These are phyloP conservation scores for Candolleomyces efflorescens DNA, from an alignment of 768 basidiomycete genomes.

Conservation along the genomic window DNA sequence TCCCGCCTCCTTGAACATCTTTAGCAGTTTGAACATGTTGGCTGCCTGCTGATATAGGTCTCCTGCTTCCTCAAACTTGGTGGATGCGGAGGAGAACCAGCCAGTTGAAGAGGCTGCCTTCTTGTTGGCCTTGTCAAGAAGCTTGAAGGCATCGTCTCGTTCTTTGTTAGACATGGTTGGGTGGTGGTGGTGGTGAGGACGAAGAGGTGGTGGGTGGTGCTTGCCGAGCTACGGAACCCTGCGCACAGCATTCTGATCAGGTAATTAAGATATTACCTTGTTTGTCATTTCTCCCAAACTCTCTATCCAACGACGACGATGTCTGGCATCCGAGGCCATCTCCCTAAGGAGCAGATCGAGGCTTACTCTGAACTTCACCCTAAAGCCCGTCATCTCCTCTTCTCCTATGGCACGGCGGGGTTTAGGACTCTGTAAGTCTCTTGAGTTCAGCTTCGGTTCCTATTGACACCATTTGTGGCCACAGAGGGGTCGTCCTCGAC, in stretches of 20 bases:
- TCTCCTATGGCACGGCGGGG: constrained; percentile 91
- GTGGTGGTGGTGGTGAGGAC: constrained; percentile 13
- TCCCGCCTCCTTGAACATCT: constrained; percentile 87
- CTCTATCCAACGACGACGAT: constrained; percentile 4
- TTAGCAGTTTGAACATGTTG: constrained; percentile 90
- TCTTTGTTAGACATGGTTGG: constrained; percentile 69
- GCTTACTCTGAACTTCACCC: constrained; percentile 57
- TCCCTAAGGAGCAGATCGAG: constrained; percentile 42
- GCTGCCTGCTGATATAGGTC: constrained; percentile 95
- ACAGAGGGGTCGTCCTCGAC: constrained; percentile 68
- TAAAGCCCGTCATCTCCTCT: constrained; percentile 65
- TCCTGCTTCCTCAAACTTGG: constrained; percentile 93
- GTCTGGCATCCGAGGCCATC: constrained; percentile 9
- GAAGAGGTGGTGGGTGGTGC: constrained; percentile 11
- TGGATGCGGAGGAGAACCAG: constrained; percentile 82
- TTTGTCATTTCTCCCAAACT: not conserved
- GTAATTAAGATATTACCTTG: not conserved
- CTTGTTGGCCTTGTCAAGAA: constrained; percentile 90
- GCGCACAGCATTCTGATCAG: not conserved
- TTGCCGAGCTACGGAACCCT: not conserved
- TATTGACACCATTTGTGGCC: constrained; percentile 9
- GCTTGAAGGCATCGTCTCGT: constrained; percentile 49
- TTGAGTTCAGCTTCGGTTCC: constrained; percentile 2
- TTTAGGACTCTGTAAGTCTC: constrained; percentile 81
- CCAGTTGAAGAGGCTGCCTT: constrained; percentile 78